Conservation (phyloP, 2,329 filamentous ascomycete genomes). For the Ilyonectria destructans region DNA sequence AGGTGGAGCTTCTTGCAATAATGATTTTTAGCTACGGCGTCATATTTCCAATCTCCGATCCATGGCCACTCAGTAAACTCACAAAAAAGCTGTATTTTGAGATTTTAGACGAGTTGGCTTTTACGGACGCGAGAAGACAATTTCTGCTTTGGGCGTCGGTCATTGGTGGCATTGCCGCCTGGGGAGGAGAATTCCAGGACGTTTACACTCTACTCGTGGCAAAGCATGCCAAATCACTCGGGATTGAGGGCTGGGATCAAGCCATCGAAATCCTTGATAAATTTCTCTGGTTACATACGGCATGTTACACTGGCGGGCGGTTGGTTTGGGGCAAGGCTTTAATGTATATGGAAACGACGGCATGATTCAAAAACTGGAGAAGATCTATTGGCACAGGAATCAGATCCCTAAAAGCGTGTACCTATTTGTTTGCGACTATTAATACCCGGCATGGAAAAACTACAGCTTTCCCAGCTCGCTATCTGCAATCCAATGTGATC, state of each 20-base stretch:
- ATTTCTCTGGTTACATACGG: not conserved
- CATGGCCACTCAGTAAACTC: not conserved
- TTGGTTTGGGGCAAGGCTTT: constrained; percentile 1
- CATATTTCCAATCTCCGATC: constrained; percentile 3
- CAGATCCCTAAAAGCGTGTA: not conserved
- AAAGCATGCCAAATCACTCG: constrained; percentile 2
- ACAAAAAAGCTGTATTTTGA: constrained; percentile 5
- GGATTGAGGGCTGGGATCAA: not conserved
- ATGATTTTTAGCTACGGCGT: constrained; percentile 6
- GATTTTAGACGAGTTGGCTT: not conserved
- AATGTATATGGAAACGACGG: not conserved
- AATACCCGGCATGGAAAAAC: no score
- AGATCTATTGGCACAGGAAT: not conserved
- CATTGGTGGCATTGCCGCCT: not conserved
- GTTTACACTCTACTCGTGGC: not conserved
- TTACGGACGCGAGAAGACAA: no score
- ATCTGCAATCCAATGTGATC: constrained; percentile 65
- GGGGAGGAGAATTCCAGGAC: not conserved
- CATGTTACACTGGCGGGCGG: not conserved
- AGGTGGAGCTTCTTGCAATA: not conserved
- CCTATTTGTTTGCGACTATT: not conserved
- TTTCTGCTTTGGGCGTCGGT: not conserved
- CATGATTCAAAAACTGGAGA: not conserved
- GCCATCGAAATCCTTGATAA: not conserved
- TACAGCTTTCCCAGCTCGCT: constrained; percentile 30